phyloP scores from a whole-genome alignment of 2,329 filamentous ascomycete species.

The Aspergillus sp. region DNA sequence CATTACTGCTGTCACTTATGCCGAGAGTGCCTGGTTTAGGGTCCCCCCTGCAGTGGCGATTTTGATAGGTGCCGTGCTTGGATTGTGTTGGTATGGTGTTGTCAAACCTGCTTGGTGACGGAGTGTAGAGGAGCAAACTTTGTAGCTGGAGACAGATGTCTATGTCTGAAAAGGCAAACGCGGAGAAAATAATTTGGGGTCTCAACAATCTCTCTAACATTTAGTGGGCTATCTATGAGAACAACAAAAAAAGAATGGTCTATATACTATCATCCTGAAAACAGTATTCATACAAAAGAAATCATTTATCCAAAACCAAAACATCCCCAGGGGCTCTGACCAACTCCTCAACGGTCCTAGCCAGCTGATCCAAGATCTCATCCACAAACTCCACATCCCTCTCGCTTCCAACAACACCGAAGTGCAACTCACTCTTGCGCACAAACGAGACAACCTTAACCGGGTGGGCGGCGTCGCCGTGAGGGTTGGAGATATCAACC shows the following conservation, averaged over 20 bases:
- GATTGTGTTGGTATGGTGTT: slow-evolving; percentile 49
- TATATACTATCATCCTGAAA: background rate
- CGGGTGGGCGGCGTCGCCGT: slow-evolving; percentile 47
- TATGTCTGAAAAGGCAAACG: no score
- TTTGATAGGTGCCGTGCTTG: slow-evolving; percentile 48
- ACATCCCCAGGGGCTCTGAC: slow-evolving; percentile 10
- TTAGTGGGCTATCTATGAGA: background rate
- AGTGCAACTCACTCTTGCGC: slow-evolving; percentile 60
- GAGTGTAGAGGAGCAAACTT: no score
- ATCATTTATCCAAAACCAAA: background rate
- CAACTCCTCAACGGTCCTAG: slow-evolving; percentile 41
- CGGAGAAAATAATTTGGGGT: background rate
- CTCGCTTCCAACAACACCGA: slow-evolving; percentile 56
- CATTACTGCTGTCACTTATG: slow-evolving; percentile 53
- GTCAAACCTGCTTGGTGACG: background rate
- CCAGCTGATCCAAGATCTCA: slow-evolving; percentile 53
- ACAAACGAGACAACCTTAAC: slow-evolving; percentile 45
- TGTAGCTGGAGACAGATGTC: no score
- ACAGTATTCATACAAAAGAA: background rate
- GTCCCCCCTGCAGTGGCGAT: slow-evolving; percentile 47
- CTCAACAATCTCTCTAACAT: background rate
- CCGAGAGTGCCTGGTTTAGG: slow-evolving; percentile 50
- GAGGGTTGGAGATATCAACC: slow-evolving; percentile 61
- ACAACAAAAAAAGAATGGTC: background rate
- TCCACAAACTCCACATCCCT: slow-evolving; percentile 50